Percentiles rank a stretch among this genome's conserved stretches.
These are phyloP conservation scores for Limnanthes douglasii DNA, from an alignment of 345 rosid species.

Conservation along the genomic window DNA sequence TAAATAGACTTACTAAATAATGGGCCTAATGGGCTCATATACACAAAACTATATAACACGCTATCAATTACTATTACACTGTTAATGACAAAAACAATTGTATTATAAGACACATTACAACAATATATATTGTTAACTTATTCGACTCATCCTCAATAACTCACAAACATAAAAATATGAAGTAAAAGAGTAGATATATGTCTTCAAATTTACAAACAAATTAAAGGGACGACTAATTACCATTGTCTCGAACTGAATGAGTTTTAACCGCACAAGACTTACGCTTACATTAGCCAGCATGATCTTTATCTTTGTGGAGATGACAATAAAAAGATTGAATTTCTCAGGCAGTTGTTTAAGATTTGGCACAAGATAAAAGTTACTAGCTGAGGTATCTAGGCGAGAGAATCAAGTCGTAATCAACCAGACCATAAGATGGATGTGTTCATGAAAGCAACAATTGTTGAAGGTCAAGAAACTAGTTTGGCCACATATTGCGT, in stretches of 20 bases:
- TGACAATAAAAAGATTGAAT: conserved; percentile 65
- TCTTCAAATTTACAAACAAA: conserved; percentile 15
- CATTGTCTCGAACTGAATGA: conserved; percentile 56
- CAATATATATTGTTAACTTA: too few species aligned
- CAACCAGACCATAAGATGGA: conserved; percentile 68
- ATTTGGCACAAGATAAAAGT: conserved; percentile 50
- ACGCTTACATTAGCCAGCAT: conserved; percentile 77
- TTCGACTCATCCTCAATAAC: too few species aligned
- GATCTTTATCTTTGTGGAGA: conserved; percentile 76
- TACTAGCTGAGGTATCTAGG: conserved; percentile 60
- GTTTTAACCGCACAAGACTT: conserved; percentile 64
- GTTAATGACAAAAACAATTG: too few species aligned
- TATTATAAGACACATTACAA: too few species aligned
- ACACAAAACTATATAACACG: too few species aligned
- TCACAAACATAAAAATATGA: too few species aligned
- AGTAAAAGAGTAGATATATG: not conserved
- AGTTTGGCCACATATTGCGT: conserved; percentile 61
- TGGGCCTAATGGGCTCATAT: too few species aligned
- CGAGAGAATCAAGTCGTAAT: conserved; percentile 61
- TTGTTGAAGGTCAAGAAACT: conserved; percentile 46
- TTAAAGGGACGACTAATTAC: conserved; percentile 46
- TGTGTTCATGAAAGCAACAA: conserved; percentile 64
- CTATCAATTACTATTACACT: too few species aligned
- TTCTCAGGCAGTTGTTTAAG: conserved; percentile 76
- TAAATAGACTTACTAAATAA: too few species aligned